A percentile compares a stretch with the other conserved stretches of the same genome.
Evolutionary conservation across 352 stramenopile genomes (phyloP).

Genomic region (Pythium insidiosum): DNA sequence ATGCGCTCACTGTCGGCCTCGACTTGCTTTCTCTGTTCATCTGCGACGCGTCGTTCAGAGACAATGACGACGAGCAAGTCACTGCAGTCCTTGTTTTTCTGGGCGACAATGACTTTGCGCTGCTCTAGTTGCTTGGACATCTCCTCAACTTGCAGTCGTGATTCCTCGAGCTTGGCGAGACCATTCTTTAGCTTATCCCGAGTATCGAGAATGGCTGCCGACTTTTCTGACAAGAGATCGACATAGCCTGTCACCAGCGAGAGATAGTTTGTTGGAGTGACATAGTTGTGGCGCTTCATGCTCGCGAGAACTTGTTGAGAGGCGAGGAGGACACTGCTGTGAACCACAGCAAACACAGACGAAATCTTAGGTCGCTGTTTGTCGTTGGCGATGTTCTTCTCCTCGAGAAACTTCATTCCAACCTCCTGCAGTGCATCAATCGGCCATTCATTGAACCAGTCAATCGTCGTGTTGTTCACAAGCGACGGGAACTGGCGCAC

Average conservation of each 20-base stretch:
- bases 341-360: slow-evolving; percentile 84
- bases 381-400: slow-evolving; percentile 75
- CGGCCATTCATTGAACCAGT: slow-evolving; percentile 92
- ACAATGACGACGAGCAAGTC: slow-evolving; percentile 94
- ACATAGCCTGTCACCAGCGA: slow-evolving; percentile 91
- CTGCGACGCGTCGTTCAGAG: slow-evolving; percentile 87
- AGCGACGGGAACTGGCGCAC: slow-evolving; percentile 90
- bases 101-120: slow-evolving; percentile 85
- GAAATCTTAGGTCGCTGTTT: slow-evolving; percentile 77
- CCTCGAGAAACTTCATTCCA: slow-evolving; percentile 88
- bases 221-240: slow-evolving; percentile 71
- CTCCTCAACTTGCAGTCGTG: slow-evolving; percentile 70
- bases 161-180: slow-evolving; percentile 78
- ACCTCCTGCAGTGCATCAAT: slow-evolving; percentile 89
- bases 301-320: slow-evolving; percentile 78
- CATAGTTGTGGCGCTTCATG: slow-evolving; percentile 92
- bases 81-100: slow-evolving; percentile 93
- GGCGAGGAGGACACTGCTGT: slow-evolving; percentile 79
- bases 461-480: slow-evolving; percentile 92
- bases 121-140: slow-evolving; percentile 84
- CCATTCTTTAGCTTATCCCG: slow-evolving; percentile 81
- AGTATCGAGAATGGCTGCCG: slow-evolving; percentile 57
- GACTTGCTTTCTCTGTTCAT: slow-evolving; percentile 92
- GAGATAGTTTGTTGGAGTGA: slow-evolving; percentile 91
- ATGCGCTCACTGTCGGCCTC: slow-evolving; percentile 92